Conservation (phyloP, 371 early-diverging fungal genomes). For the Mortierella sp. region DNA sequence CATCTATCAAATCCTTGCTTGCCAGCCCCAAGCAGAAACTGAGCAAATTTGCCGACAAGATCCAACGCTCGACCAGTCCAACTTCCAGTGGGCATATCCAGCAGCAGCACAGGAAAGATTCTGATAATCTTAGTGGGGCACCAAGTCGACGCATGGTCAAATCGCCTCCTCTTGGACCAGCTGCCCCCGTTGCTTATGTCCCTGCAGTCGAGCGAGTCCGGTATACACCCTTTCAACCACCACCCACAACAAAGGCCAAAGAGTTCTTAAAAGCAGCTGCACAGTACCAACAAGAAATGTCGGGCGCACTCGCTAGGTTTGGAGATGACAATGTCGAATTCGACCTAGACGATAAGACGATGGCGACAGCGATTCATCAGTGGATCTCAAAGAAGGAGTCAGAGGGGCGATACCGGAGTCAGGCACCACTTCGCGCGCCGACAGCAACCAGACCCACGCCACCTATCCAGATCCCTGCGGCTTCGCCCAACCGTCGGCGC, state of each 20-base stretch:
- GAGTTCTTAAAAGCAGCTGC: conserved; percentile 54
- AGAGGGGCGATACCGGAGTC: conserved; percentile 18
- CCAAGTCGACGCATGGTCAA: conserved; percentile 50
- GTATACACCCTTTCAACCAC: conserved; percentile 60
- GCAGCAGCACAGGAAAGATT: conserved; percentile 41
- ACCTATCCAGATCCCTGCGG: conserved; percentile 36
- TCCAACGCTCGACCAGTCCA: conserved; percentile 59
- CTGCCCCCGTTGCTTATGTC: conserved; percentile 64
- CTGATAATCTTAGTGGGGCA: conserved; percentile 34
- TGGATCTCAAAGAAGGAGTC: conserved; percentile 55
- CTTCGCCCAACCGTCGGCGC: conserved; percentile 29
- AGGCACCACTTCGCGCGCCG: conserved; percentile 8
- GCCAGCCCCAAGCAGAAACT: conserved; percentile 47
- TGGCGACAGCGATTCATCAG: conserved; percentile 54
- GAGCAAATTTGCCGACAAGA: conserved; percentile 54
- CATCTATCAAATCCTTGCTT: conserved; percentile 41
- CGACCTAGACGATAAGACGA: conserved; percentile 40
- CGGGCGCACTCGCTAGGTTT: conserved; percentile 33
- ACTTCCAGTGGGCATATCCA: conserved; percentile 43
- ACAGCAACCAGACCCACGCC: conserved; percentile 22
- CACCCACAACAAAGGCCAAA: conserved; percentile 55
- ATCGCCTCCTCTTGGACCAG: conserved; percentile 62
- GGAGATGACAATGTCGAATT: conserved; percentile 44
- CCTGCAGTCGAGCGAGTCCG: conserved; percentile 66
- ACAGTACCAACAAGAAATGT: conserved; percentile 48